Conservation (phyloP, 2,329 filamentous ascomycete species). For the Dryadomyces sulphureus region DNA sequence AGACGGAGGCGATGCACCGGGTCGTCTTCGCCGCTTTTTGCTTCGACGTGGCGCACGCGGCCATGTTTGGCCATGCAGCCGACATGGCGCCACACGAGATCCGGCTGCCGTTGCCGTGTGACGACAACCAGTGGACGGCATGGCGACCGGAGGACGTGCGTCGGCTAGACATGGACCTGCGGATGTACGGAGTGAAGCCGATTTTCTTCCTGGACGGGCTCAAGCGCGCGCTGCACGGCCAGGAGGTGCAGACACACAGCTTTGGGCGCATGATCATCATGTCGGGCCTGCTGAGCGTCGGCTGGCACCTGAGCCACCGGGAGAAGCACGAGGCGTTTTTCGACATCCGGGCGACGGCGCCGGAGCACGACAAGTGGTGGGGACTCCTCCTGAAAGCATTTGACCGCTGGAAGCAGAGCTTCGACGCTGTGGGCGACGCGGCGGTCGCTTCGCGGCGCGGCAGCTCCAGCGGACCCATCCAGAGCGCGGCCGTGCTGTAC, state of each 20-base stretch:
- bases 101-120: constrained; percentile 70
- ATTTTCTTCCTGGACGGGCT: constrained; percentile 73
- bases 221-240: constrained; percentile 68
- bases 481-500: constrained; percentile 67
- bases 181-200: constrained; percentile 64
- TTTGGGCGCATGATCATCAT: constrained; percentile 86
- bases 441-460: constrained; percentile 26
- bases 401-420: constrained; percentile 76
- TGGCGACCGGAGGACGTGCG: constrained; percentile 63
- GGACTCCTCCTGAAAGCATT: constrained; percentile 64
- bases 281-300: constrained; percentile 78
- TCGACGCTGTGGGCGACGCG: constrained; percentile 34
- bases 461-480: constrained; percentile 48
- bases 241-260: constrained; percentile 69
- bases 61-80: constrained; percentile 81
- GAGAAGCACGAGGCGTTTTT: constrained; percentile 75
- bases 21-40: constrained; percentile 84
- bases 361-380: constrained; percentile 61
- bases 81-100: constrained; percentile 89
- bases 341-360: constrained; percentile 48
- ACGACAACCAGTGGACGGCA: constrained; percentile 76
- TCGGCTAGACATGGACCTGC: constrained; percentile 59
- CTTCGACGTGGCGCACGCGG: constrained; percentile 76
- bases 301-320: constrained; percentile 80
- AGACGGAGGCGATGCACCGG: constrained; percentile 71